These are phyloP conservation scores for Lasiosphaeria ovina DNA, from an alignment of 495 filamentous ascomycete species.

Conservation along the genomic window DNA sequence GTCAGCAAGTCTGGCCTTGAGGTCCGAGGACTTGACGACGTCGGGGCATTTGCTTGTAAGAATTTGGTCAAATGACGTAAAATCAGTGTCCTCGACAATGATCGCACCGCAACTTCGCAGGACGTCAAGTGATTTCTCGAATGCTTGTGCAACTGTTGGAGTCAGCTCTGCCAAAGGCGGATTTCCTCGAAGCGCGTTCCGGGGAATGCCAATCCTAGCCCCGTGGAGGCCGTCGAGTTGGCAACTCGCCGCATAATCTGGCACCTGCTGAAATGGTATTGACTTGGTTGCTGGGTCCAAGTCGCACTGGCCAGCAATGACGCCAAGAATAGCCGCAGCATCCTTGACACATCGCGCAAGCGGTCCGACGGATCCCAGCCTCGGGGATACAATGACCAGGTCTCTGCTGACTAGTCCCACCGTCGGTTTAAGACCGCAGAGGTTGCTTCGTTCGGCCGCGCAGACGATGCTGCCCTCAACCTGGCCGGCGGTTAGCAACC, in stretches of 20 bases:
- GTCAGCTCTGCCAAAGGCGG: slow-evolving; percentile 8
- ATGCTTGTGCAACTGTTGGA: slow-evolving; percentile 19
- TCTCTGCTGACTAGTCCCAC: slow-evolving; percentile 62
- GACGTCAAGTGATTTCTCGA: slow-evolving; percentile 25
- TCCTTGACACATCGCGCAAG: slow-evolving; percentile 65
- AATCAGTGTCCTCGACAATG: too few relatives aligned
- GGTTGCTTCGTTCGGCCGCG: slow-evolving; percentile 40
- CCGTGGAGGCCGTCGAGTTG: slow-evolving; percentile 59
- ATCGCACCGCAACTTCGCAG: too few relatives aligned
- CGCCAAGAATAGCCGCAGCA: slow-evolving; percentile 61
- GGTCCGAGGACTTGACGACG: too few relatives aligned
- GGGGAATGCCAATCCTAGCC: slow-evolving; percentile 59
- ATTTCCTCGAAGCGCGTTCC: slow-evolving; percentile 36
- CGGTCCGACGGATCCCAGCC: slow-evolving; percentile 64
- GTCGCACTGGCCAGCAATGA: slow-evolving; percentile 64
- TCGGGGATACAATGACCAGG: slow-evolving; percentile 58
- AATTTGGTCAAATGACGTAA: too few relatives aligned
- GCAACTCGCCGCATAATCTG: slow-evolving; percentile 45
- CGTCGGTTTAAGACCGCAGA: slow-evolving; percentile 62
- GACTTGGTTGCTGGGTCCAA: too few relatives aligned
- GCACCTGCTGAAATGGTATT: too few relatives aligned
- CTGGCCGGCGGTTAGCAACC: slow-evolving; percentile 26
- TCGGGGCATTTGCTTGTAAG: too few relatives aligned
- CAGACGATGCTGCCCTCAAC: slow-evolving; percentile 37
- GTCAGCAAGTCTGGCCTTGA: too few relatives aligned